A percentile compares a stretch with the other conserved stretches of the same genome.
Conservation (phyloP, 768 basidiomycete species). For the Hebeloma cylindrosporum region DNA sequence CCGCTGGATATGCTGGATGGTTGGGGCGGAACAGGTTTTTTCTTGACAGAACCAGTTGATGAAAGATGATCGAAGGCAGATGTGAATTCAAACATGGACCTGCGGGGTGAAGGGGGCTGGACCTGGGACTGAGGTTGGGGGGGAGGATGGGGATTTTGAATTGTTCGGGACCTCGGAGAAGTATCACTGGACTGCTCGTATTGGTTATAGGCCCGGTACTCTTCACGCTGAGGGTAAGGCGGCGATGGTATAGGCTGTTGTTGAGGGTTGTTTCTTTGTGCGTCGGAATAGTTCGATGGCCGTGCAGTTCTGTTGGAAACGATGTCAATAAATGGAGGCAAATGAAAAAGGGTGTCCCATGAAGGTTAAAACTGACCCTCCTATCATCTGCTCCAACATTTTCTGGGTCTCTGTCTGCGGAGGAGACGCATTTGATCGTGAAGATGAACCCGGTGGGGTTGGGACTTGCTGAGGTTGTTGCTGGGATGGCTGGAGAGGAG, state of each 20-base stretch:
- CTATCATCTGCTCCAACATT: constrained; percentile 80
- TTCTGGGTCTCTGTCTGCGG: constrained; percentile 67
- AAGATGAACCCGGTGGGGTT: constrained; percentile 64
- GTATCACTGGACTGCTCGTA: constrained; percentile 43
- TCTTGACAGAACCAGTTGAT: constrained; percentile 52
- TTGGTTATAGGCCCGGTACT: constrained; percentile 45
- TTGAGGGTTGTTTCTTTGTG: constrained; percentile 37
- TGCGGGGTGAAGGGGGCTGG: constrained; percentile 66
- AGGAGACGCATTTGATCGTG: constrained; percentile 55
- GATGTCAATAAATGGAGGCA: constrained; percentile 23
- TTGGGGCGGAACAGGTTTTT: constrained; percentile 63
- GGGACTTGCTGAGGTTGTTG: constrained; percentile 51
- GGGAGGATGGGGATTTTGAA: constrained; percentile 25
- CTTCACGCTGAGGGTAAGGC: constrained; percentile 48
- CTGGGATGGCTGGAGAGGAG: constrained; percentile 22
- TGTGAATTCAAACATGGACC: constrained; percentile 83
- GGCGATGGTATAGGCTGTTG: constrained; percentile 46
- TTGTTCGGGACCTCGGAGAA: constrained; percentile 36
- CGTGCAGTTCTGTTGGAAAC: constrained; percentile 45
- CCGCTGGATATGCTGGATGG: constrained; percentile 41
- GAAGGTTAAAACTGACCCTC: constrained; percentile 54
- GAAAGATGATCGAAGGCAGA: constrained; percentile 83
- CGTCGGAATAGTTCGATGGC: constrained; percentile 49
- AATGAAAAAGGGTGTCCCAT: constrained; percentile 20
- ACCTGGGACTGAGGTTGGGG: constrained; percentile 29